These are phyloP conservation scores for Syzygium grande DNA, from an alignment of 345 rosid genomes.

Conservation along the genomic window DNA sequence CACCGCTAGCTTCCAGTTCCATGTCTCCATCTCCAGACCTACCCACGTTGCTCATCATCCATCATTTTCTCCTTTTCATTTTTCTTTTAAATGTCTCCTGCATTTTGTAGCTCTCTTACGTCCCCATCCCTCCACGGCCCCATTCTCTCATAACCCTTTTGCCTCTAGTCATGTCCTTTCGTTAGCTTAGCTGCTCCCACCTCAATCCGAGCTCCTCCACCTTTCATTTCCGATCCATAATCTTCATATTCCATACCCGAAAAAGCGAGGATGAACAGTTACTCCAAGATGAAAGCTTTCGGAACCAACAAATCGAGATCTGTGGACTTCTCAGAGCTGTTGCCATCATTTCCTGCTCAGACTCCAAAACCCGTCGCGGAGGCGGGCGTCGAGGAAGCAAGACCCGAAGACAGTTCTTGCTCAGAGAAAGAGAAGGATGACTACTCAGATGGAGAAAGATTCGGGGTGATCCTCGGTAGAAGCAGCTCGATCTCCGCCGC, in stretches of 20 bases:
- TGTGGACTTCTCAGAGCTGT: slow-evolving; percentile 24
- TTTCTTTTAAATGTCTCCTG: neutral
- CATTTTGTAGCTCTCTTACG: neutral
- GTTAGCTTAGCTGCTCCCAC: neutral
- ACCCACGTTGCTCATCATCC: neutral
- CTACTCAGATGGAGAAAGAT: slow-evolving; percentile 6
- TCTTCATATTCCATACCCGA: neutral
- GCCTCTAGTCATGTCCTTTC: neutral
- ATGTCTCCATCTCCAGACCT: neutral
- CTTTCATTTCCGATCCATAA: neutral
- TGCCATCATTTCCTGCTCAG: slow-evolving; percentile 4
- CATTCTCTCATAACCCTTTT: neutral
- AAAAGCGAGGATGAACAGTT: slow-evolving; percentile 18
- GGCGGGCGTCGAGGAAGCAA: neutral
- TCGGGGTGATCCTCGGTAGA: slow-evolving; percentile 30
- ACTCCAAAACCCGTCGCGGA: neutral
- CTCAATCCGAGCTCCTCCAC: neutral
- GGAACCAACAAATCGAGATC: slow-evolving; percentile 20
- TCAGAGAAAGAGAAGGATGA: slow-evolving; percentile 13
- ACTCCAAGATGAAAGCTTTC: slow-evolving; percentile 32
- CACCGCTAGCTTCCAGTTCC: neutral
- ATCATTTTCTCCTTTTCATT: neutral
- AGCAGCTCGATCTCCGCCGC: slow-evolving; percentile 42
- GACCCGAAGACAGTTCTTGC: neutral
- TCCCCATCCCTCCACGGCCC: neutral